phyloP scores from a whole-genome alignment of 2,329 filamentous ascomycete species.

The Sporothrix inflata region DNA sequence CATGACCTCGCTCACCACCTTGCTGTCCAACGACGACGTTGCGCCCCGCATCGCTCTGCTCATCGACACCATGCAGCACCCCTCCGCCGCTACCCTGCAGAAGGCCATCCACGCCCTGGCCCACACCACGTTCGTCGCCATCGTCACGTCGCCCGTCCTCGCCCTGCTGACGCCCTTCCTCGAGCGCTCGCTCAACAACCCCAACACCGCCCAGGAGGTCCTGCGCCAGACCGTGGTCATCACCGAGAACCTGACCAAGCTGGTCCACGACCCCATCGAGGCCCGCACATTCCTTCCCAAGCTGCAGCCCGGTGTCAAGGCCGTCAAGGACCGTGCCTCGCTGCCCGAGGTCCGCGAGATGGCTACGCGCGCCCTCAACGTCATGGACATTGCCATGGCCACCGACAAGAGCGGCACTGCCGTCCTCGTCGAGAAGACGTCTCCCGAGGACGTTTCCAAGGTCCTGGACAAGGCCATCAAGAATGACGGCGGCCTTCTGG shows the following conservation, averaged over 20 bases:
- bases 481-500: slow-evolving; percentile 57
- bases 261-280: slow-evolving; percentile 94
- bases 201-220: slow-evolving; percentile 88
- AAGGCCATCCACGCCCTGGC: slow-evolving; percentile 97
- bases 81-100: slow-evolving; percentile 82
- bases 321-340: slow-evolving; percentile 83
- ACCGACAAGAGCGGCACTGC: slow-evolving; percentile 55
- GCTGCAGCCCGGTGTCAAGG: slow-evolving; percentile 89
- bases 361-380: slow-evolving; percentile 76
- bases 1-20: slow-evolving; percentile 86
- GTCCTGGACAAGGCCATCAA: slow-evolving; percentile 77
- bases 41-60: slow-evolving; percentile 88
- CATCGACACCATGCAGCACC: slow-evolving; percentile 93
- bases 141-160: slow-evolving; percentile 93
- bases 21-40: slow-evolving; percentile 96
- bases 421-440: slow-evolving; percentile 64
- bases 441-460: slow-evolving; percentile 72
- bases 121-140: slow-evolving; percentile 96
- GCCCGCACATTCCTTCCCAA: slow-evolving; percentile 94
- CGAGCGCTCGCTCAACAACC: slow-evolving; percentile 90
- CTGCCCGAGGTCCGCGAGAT: slow-evolving; percentile 93
- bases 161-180: slow-evolving; percentile 92
- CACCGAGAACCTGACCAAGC: slow-evolving; percentile 95
- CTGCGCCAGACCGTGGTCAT: slow-evolving; percentile 95
- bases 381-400: slow-evolving; percentile 93